These are phyloP conservation scores for Wickerhamomyces mucosus DNA, from an alignment of 805 yeast species.

Conservation along the genomic window DNA sequence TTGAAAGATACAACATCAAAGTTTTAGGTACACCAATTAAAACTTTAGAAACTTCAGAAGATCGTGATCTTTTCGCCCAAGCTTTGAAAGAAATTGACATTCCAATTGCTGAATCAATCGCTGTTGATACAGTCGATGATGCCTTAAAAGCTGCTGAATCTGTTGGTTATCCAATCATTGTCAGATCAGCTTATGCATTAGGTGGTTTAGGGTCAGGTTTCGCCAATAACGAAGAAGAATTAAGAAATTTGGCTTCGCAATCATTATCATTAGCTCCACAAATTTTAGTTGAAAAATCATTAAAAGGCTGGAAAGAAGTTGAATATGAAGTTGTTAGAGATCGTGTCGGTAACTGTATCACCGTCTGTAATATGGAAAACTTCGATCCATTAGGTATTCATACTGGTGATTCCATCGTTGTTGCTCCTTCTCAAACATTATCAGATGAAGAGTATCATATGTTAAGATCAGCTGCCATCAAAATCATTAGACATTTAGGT, in stretches of 20 bases:
- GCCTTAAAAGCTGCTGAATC: constrained; percentile 82
- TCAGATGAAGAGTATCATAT: constrained; percentile 97
- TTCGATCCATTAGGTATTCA: constrained; percentile 97
- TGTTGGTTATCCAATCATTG: constrained; percentile 93
- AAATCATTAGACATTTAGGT: constrained; percentile 94
- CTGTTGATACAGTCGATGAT: constrained; percentile 88
- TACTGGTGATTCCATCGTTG: constrained; percentile 98
- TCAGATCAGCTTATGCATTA: constrained; percentile 92
- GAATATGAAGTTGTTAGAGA: constrained; percentile 98
- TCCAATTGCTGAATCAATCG: constrained; percentile 95
- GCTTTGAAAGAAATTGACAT: constrained; percentile 92
- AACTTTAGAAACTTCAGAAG: constrained; percentile 94
- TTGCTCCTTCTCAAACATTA: constrained; percentile 96
- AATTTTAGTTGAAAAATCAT: constrained; percentile 89
- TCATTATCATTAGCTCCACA: constrained; percentile 89
- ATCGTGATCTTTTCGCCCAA: constrained; percentile 90
- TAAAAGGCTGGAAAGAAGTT: constrained; percentile 98
- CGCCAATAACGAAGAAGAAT: constrained; percentile 75
- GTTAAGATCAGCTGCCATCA: constrained; percentile 96
- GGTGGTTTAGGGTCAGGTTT: constrained; percentile 99
- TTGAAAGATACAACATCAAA: constrained; percentile 82
- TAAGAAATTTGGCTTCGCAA: constrained; percentile 80
- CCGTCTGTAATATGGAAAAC: constrained; percentile 99
- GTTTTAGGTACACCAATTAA: constrained; percentile 97
- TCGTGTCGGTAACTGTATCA: constrained; percentile 91